phyloP scores from a whole-genome alignment of 768 basidiomycete genomes.

The Amanita pallidorosea region DNA sequence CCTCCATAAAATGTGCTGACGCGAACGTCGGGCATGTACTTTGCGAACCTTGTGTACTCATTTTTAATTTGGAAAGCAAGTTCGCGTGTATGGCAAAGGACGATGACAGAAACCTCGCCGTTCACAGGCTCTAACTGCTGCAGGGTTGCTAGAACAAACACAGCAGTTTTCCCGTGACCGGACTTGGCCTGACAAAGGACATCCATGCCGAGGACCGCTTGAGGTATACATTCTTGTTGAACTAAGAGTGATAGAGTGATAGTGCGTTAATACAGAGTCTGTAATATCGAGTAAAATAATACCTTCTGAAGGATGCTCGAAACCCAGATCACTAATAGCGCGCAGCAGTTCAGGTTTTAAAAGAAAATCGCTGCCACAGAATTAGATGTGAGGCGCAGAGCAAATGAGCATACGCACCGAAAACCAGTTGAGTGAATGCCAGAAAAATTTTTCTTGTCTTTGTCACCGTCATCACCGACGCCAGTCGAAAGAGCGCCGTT shows the following conservation, averaged over 20 bases:
- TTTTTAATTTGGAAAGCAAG: constrained; percentile 99
- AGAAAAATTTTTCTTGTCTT: constrained; percentile 96
- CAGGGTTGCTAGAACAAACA: constrained; percentile 95
- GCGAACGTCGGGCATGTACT: constrained; percentile 99
- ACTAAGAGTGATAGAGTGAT: constrained; percentile 36
- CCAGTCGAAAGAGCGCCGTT: constrained; percentile 38
- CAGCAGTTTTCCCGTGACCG: constrained; percentile 97
- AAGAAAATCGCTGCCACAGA: constrained; percentile 75
- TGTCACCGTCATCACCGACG: constrained; percentile 52
- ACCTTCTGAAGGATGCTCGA: constrained; percentile 99
- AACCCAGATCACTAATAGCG: constrained; percentile 98
- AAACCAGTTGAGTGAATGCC: constrained; percentile 99
- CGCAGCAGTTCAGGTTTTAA: constrained; percentile 95
- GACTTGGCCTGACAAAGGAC: constrained; percentile 99
- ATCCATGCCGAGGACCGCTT: constrained; percentile 99
- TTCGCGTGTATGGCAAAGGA: constrained; percentile 98
- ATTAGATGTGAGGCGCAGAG: constrained; percentile 7
- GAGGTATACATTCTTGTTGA: constrained; percentile 99
- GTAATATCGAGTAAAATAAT: constrained; percentile 10
- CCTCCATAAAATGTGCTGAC: constrained; percentile 98
- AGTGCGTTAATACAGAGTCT: not conserved
- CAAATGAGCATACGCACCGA: constrained; percentile 42
- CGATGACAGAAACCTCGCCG: constrained; percentile 95
- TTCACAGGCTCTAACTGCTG: constrained; percentile 98
- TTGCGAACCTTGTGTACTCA: constrained; percentile 97